These are phyloP conservation scores for Pseudogymnoascus sp. DNA, from an alignment of 2,329 filamentous ascomycete species.

Conservation along the genomic window DNA sequence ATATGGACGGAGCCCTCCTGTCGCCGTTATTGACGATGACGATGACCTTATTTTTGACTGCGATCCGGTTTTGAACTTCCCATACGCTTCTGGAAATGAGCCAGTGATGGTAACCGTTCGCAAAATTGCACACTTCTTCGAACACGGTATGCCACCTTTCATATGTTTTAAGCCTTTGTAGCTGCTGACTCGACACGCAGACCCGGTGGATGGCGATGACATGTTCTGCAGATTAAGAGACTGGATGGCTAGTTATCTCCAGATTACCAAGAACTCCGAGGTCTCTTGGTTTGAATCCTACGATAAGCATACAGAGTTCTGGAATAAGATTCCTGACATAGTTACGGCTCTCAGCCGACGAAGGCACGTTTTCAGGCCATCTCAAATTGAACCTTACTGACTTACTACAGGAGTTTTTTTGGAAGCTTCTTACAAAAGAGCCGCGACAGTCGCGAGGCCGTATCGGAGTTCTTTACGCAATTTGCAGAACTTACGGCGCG, in stretches of 20 bases:
- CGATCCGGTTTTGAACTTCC: slow-evolving; percentile 42
- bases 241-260: slow-evolving; percentile 46
- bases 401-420: slow-evolving; percentile 26
- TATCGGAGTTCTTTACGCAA: slow-evolving; percentile 26
- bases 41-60: slow-evolving; percentile 16
- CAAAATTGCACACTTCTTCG: slow-evolving; percentile 29
- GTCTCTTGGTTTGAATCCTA: slow-evolving; percentile 37
- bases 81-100: slow-evolving; percentile 29
- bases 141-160: slow-evolving; percentile 31
- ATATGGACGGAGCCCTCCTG: slow-evolving; percentile 21
- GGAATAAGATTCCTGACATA: slow-evolving; percentile 45
- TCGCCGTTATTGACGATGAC: slow-evolving; percentile 26
- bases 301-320: slow-evolving; percentile 41
- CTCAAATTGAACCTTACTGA: slow-evolving; percentile 12
- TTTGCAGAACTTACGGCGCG: slow-evolving; percentile 43
- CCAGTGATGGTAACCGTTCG: slow-evolving; percentile 17
- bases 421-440: slow-evolving; percentile 24
- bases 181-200: slow-evolving; percentile 29
- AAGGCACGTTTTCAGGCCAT: slow-evolving; percentile 32
- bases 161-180: slow-evolving; percentile 17
- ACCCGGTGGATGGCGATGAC: slow-evolving; percentile 37
- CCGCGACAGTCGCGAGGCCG: slow-evolving; percentile 18
- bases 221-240: slow-evolving; percentile 38
- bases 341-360: slow-evolving; percentile 35
- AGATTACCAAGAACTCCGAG: slow-evolving; percentile 31